Evolutionary conservation across 2,329 filamentous ascomycete species (phyloP), one percentile per base, ranked within the genome.

Genomic region (Aspergillus hortae): DNA sequence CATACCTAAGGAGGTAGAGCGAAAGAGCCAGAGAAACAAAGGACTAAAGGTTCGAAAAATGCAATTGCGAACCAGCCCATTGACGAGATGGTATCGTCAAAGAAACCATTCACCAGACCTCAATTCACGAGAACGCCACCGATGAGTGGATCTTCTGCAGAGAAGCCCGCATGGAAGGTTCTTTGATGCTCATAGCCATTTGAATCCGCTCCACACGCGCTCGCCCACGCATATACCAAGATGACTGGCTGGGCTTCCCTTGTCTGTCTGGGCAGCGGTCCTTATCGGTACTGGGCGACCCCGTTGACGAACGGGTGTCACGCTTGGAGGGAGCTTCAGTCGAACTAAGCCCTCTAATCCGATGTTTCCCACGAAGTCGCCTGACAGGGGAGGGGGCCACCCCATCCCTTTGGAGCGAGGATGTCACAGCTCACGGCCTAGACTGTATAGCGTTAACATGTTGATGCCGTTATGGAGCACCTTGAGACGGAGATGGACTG

Each of bases 81-180:
- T 38, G 35, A 38, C 15, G 19, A 42, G 23, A 25, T 23, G 4
- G 14, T 12, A 12, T 42, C 40, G 19, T 42, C 40, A 42, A 42
- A 52, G 33, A 54, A 40, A 44, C 45, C 47, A 41, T 43, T 42
- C 6, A 25, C 9, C 46, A 49, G 40, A 12, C 15, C 43, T 46
- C 40, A 30, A 40, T 35, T 48, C 40, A 48, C 46, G 32, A 46
- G 19, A 49, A 56, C 57, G 54, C 56, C 49, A 57, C 63, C 50
- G 53, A 61, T 15, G 23, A 11, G 61, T 60, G 56, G 48, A 51
- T 53, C 23, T 46, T 44, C 58, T 67, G 63, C 67, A 69, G 55
- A 63, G 66, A 70, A 70, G 60, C 48, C 53, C 65, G 61, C 61
- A 63, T 65, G 56, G 67, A 70, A 68, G 48, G 14, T 67, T 67